Conservation (phyloP, 306 rosid genomes). For the Leucaena leucocephala region DNA sequence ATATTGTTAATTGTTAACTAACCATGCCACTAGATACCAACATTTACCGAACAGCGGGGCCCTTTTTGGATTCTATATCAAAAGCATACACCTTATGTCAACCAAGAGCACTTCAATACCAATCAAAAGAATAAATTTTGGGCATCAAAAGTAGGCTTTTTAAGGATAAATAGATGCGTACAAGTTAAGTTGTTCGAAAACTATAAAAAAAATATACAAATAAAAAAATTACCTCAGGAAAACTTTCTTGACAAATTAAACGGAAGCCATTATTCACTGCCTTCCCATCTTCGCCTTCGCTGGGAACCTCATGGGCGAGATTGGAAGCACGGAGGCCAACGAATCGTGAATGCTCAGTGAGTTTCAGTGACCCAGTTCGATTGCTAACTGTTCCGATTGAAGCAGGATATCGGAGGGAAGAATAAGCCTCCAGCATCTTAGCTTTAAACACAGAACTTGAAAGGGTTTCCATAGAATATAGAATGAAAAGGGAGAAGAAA, state of each 20-base stretch:
- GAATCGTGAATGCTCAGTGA: conserved; percentile 33
- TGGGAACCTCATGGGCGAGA: conserved; percentile 43
- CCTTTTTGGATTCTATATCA: too few relatives aligned
- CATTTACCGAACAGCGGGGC: neutral
- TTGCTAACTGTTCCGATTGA: conserved; percentile 38
- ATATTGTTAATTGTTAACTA: neutral
- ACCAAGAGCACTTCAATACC: neutral
- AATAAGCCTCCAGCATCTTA: conserved; percentile 47
- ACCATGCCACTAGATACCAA: neutral
- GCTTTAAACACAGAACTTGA: conserved; percentile 45
- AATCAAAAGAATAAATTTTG: neutral
- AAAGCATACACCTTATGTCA: neutral
- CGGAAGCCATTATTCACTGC: conserved; percentile 41
- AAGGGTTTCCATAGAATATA: conserved; percentile 64
- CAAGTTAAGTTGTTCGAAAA: neutral
- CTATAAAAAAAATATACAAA: neutral
- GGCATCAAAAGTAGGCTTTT: neutral
- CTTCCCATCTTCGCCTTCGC: conserved; percentile 52
- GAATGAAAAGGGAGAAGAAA: neutral
- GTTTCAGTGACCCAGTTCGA: conserved; percentile 50
- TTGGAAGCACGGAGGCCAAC: conserved; percentile 42
- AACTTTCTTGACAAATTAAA: conserved; percentile 38
- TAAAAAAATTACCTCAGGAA: conserved; percentile 44
- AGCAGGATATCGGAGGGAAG: conserved; percentile 27
- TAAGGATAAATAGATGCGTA: conserved; percentile 1